A percentile compares a stretch with the other conserved stretches of the same genome.
Evolutionary conservation across 345 rosid species (phyloP).

Genomic region (Noccaea bulbosa): DNA sequence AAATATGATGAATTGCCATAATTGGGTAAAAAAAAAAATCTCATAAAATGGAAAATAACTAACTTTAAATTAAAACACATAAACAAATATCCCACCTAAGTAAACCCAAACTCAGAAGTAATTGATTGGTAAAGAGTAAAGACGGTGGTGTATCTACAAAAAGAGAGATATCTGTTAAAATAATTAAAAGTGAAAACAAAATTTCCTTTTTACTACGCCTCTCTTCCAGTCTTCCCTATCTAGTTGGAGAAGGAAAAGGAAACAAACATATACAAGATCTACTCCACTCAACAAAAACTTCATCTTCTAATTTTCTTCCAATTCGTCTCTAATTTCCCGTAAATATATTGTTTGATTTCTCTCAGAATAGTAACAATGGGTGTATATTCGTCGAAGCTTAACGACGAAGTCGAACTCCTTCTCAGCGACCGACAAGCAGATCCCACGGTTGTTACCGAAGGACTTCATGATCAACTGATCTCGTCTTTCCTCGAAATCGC

Average conservation of each 20-base stretch:
- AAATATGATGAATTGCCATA: no score
- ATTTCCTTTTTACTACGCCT: no score
- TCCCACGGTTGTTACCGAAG: background rate
- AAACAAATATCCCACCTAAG: no score
- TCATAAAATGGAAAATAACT: no score
- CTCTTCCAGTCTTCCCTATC: no score
- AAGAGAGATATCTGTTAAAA: no score
- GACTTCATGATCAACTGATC: slow-evolving; percentile 9
- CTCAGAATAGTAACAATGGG: slow-evolving; percentile 23
- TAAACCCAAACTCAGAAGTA: no score
- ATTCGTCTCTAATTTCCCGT: background rate
- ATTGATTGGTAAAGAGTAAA: no score
- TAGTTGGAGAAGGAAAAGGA: background rate
- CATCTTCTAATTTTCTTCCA: background rate
- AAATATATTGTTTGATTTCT: background rate
- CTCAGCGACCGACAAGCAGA: background rate
- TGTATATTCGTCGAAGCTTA: background rate
- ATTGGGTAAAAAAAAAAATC: no score
- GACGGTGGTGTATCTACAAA: no score
- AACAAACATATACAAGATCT: background rate
- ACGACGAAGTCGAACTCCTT: slow-evolving; percentile 11
- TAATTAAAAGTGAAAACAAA: no score
- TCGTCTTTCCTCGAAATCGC: slow-evolving; percentile 34
- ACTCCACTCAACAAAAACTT: background rate
- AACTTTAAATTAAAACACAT: no score